phyloP scores from a whole-genome alignment of 2,329 filamentous ascomycete genomes.

The Macroventuria anomochaeta region DNA sequence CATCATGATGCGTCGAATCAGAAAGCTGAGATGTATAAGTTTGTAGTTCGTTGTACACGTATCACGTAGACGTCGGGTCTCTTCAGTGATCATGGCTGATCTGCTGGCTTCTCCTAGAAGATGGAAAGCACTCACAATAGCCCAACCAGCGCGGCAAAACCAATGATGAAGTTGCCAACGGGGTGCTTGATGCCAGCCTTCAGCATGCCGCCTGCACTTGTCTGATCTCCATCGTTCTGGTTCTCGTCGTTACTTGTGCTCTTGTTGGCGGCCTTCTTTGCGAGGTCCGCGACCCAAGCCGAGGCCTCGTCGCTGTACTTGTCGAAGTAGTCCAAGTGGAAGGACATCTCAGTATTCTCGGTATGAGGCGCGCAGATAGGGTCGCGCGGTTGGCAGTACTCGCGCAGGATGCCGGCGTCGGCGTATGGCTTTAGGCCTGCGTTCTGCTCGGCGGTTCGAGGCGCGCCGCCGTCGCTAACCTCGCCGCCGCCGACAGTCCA shows the following conservation, averaged over 20 bases:
- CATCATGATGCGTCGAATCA: constrained; percentile 26
- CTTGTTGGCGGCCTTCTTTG: constrained; percentile 23
- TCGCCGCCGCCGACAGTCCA: constrained; percentile 34
- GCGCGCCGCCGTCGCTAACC: constrained; percentile 28
- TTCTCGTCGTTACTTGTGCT: constrained; percentile 14
- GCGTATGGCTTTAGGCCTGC: constrained; percentile 32
- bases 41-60: constrained; percentile 11
- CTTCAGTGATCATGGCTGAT: constrained; percentile 22
- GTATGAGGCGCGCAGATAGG: constrained; percentile 66
- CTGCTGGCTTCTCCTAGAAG: constrained; percentile 9
- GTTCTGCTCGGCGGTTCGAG: constrained; percentile 29
- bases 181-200: constrained; percentile 32
- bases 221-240: constrained; percentile 14
- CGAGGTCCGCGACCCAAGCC: constrained; percentile 30
- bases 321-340: constrained; percentile 65
- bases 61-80: constrained; percentile 11
- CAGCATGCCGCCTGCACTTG: constrained; percentile 27
- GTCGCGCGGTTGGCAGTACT: constrained; percentile 68
- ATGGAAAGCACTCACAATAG: constrained; percentile 31
- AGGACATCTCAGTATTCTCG: constrained; percentile 56
- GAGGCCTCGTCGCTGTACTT: constrained; percentile 32
- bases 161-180: constrained; percentile 31
- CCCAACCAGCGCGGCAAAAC: constrained; percentile 22
- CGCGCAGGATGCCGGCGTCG: constrained; percentile 60
- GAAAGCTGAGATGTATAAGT: constrained; percentile 32